A percentile compares a stretch with the other conserved stretches of the same genome.
Evolutionary conservation across 768 basidiomycete genomes (phyloP).

Genomic region (Amyloporia xantha): DNA sequence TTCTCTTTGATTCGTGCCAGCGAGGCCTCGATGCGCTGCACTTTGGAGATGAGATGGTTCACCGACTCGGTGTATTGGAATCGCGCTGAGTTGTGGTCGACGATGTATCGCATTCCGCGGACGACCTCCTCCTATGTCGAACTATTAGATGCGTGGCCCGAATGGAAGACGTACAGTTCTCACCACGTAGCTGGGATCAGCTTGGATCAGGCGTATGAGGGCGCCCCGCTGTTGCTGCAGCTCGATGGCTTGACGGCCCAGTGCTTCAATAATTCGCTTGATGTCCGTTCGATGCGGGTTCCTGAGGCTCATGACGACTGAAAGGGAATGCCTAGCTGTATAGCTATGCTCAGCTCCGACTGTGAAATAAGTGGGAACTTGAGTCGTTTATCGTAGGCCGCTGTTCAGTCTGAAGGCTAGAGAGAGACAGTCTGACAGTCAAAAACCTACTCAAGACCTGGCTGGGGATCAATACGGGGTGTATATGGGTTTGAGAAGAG

Average conservation of each 20-base stretch:
- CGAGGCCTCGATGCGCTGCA: slow-evolving; percentile 16
- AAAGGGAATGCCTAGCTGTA: too few species aligned
- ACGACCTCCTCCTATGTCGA: slow-evolving; percentile 8
- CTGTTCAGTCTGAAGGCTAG: too few species aligned
- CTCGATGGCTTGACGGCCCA: slow-evolving; percentile 14
- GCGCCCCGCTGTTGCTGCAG: slow-evolving; percentile 11
- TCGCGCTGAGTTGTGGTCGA: slow-evolving; percentile 5
- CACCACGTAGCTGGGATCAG: slow-evolving; percentile 17
- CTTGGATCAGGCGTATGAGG: slow-evolving; percentile 15
- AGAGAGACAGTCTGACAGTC: too few species aligned
- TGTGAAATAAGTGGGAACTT: too few species aligned
- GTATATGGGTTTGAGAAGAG: too few species aligned
- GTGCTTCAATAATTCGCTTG: slow-evolving; percentile 17
- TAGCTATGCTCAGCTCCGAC: too few species aligned
- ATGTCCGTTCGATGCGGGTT: slow-evolving; percentile 6
- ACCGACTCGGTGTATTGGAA: slow-evolving; percentile 10
- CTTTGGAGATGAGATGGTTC: slow-evolving; percentile 11
- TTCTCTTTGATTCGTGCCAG: slow-evolving; percentile 17
- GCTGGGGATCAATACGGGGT: too few species aligned
- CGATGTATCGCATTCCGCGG: slow-evolving; percentile 12
- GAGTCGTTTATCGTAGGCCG: too few species aligned
- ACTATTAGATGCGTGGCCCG: slow-evolving; percentile 8
- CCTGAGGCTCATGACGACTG: not conserved
- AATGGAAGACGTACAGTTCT: slow-evolving; percentile 3
- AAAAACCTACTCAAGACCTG: too few species aligned